Base-by-base conservation (phyloP, 306 rosid species). In the Hippophae tibetana region DNA sequence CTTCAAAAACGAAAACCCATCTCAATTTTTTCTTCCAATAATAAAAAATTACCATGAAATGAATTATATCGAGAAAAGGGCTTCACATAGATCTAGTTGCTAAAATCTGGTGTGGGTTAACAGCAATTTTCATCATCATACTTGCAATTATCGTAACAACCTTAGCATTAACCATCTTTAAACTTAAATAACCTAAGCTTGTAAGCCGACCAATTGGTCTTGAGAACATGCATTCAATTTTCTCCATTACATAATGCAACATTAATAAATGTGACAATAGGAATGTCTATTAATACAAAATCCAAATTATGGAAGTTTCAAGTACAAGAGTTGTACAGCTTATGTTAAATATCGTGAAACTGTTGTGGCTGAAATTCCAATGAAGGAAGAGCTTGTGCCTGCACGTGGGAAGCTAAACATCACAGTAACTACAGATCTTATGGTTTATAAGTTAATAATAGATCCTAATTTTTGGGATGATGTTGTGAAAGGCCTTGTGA, bases 211-310 rank as follows among this genome's bases (percentile, higher is more conserved):
- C 38, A 1, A 45, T 45, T 45, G 48, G 9, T 1, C 48, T 45
- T 45, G 48, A 45, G 12, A 45, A 45, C 12, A n/a, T n/a, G n/a
- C n/a, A 45, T 45, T 3, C 48, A 10, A 10, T 7, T 45, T 45
- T 7, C 9, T 7, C 12, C 12, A 1, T 7, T 45, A 2, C 4
- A 2, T 27, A 27, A 27, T 45, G 48, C 10, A 45, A 6, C 23
- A 56, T 52, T 66, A 5, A 13, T 0, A 45, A 69, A 69, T 48
- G 61, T 69, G 44, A 66, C 82, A 2, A n/a, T 85, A 23, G 18
- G 10, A 61, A 3, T 78, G 64, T 10, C 44, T 23, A 31, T 85
- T 60, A 3, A 27, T 82, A 13, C 31, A 44, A 26, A 82, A 84
- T 45, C 12, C 53, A 45, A 55, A 60, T 48, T 60, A 68, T 8